Evolutionary conservation across 2,329 filamentous ascomycete genomes (phyloP), one percentile per base, ranked within the genome.

Genomic region (Paecilomyces sp.): DNA sequence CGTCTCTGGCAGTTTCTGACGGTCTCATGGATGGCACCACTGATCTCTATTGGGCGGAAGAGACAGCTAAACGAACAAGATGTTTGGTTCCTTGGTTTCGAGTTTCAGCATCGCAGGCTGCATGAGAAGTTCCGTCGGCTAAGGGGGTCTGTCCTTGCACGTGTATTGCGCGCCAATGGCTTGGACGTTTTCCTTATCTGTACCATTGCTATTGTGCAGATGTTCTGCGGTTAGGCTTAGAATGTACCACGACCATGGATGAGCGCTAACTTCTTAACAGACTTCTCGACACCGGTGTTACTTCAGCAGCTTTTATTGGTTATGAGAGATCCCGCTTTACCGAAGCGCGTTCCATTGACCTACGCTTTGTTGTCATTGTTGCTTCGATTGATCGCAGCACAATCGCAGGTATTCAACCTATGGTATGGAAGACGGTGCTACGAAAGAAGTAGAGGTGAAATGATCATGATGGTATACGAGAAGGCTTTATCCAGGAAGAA

Each of bases 401-500:
- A 93, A 66, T 83, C 84, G 0, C 81, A 82, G 4, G 85, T 92
- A 0, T 85, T 92, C 66, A 85, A 79, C 25, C 77, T 91, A 0
- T 96, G 92, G 92, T 95, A 89, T 68, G 86, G 87, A n/a, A 84
- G 92, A 64, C 86, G 92, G 61, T 85, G 85, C 30, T 96, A 96
- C 66, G 92, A 96, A 72, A 80, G 92, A 60, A 91, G 88, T 4
- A 81, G 92, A 55, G 92, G 92, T 3, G 91, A 96, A 74, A 85
- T 93, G 82, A 88, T 93, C 60, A 92, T 89, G 15, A 91, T 91
- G 84, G 81, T 92, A 12, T 91, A 91, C 67, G 89, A 91, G 67
- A 93, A 93, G 73, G 89, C 88, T 0, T 72, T 91, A 12, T 83
- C 84, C 9, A 77, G 88, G 6, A 91, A 91, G 72, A 84, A 82